Percentiles rank a stretch among this genome's conserved stretches.
Evolutionary conservation across 352 stramenopile genomes (phyloP).

Genomic region (Globisporangium megalacanthum): DNA sequence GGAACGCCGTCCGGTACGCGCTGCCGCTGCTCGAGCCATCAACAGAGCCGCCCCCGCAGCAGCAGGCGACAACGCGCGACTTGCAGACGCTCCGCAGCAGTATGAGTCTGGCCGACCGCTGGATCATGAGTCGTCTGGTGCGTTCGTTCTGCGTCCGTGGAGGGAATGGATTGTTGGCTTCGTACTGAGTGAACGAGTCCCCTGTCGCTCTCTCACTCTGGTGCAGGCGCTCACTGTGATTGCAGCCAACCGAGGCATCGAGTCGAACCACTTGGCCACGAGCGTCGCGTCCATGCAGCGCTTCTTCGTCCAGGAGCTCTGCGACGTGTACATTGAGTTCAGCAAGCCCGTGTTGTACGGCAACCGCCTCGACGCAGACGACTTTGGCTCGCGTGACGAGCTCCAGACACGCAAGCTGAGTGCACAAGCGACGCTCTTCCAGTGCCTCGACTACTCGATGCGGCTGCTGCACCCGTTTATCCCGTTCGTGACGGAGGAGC

Average conservation of each 20-base stretch:
- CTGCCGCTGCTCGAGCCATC: conserved; percentile 46
- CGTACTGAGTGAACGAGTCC: background rate
- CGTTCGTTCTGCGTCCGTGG: background rate
- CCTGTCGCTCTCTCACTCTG: background rate
- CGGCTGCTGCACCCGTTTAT: conserved; percentile 98
- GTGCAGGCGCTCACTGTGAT: conserved; percentile 49
- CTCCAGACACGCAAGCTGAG: conserved; percentile 65
- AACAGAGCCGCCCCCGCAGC: background rate
- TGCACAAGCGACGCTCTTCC: conserved; percentile 91
- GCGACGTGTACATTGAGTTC: conserved; percentile 87
- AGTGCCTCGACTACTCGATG: conserved; percentile 94
- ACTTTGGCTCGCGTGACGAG: conserved; percentile 35
- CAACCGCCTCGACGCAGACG: conserved; percentile 39
- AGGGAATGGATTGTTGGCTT: background rate
- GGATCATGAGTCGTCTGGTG: conserved; percentile 84
- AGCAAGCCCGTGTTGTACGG: conserved; percentile 79
- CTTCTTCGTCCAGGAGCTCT: conserved; percentile 86
- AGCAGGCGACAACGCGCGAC: conserved; percentile 4
- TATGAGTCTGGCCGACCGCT: conserved; percentile 69
- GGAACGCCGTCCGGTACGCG: conserved; percentile 80
- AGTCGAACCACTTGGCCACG: conserved; percentile 56
- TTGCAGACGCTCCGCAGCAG: conserved; percentile 23
- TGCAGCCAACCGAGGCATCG: conserved; percentile 59
- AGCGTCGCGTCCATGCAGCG: conserved; percentile 67
- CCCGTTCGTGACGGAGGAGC: conserved; percentile 99